Conservation (phyloP, 2,329 filamentous ascomycete species). For the Allantophomopsis lycopodina region DNA sequence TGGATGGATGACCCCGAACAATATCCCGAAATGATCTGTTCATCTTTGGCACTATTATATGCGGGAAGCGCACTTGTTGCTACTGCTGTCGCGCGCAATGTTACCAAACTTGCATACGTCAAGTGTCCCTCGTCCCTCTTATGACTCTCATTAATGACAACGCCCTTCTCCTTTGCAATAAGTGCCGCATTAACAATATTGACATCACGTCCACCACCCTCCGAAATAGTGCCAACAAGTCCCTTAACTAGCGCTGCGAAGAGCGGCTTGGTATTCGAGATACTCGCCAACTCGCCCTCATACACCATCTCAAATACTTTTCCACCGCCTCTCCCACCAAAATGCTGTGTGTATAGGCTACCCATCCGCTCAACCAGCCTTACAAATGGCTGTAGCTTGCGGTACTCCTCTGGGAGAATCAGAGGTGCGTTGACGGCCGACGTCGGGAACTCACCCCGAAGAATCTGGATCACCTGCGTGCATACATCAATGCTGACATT, state of each 20-base stretch:
- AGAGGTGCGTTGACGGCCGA: conserved; percentile 71
- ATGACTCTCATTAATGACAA: conserved; percentile 63
- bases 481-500: conserved; percentile 76
- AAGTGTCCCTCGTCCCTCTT: conserved; percentile 45
- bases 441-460: conserved; percentile 59
- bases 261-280: conserved; percentile 64
- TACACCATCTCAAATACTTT: conserved; percentile 66
- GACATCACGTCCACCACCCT: conserved; percentile 51
- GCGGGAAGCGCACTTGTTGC: conserved; percentile 18
- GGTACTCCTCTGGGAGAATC: conserved; percentile 69
- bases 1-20: conserved; percentile 48
- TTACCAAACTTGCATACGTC: conserved; percentile 59
- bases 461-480: conserved; percentile 62
- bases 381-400: conserved; percentile 65
- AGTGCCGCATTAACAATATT: conserved; percentile 75
- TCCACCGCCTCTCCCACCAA: conserved; percentile 34
- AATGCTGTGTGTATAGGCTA: conserved; percentile 67
- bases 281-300: conserved; percentile 57
- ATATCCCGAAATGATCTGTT: conserved; percentile 46
- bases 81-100: conserved; percentile 30
- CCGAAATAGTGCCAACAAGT: conserved; percentile 54
- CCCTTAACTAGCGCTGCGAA: conserved; percentile 72
- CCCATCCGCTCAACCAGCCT: conserved; percentile 69
- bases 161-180: conserved; percentile 63
- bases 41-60: background rate